Evolutionary conservation across 2,329 filamentous ascomycete species (phyloP), one percentile per base, ranked within the genome.

Genomic region (Didymella arachidicola): DNA sequence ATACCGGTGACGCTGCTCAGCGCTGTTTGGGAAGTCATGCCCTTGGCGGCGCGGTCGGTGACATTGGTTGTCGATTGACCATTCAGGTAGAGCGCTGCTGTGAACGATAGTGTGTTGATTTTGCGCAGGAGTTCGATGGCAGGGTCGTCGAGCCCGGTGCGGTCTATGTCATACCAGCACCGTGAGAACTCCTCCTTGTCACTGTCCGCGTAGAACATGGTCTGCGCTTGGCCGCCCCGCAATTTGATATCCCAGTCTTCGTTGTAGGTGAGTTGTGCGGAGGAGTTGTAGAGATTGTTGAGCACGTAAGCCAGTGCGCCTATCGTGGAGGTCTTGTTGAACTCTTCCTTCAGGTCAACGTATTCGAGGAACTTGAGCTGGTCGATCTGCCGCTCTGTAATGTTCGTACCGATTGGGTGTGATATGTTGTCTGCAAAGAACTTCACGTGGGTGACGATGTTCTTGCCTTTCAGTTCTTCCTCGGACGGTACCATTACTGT

Each of bases 361-460:
- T 65, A 61, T 7, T 59, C 41, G 4, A 66, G 32, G 2, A 69
- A 59, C 14, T 63, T 60, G 12, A 69, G 39, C 0, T 47, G 29
- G 30, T 68, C 68, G 12, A 68, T 65, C 27, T 69, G 66, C 7
- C 51, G 43, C 1, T 43, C 41, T 3, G 52, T 27, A 3, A 70
- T 42, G 2, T 57, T 38, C 2, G 58, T 30, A 32, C 53, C 45
- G 11, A 66, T 53, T 2, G 56, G 36, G 51, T 58, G 58, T 0
- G 50, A 14, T 1, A 11, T 29, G 18, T 60, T 57, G 30, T 68
- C 52, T 7, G 64, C 56, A 50, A 55, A 69, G 56, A 70, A 70
- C 22, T 69, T 69, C 43, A 69, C 41, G 34, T 70, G 66, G 0
- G 61, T 65, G 16, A 70, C 67, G 16, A 70, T 70, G 18, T 70